Evolutionary conservation across 352 stramenopile genomes (phyloP), one percentile per base, ranked within the genome.

Genomic region (Phytophthora hybrid): DNA sequence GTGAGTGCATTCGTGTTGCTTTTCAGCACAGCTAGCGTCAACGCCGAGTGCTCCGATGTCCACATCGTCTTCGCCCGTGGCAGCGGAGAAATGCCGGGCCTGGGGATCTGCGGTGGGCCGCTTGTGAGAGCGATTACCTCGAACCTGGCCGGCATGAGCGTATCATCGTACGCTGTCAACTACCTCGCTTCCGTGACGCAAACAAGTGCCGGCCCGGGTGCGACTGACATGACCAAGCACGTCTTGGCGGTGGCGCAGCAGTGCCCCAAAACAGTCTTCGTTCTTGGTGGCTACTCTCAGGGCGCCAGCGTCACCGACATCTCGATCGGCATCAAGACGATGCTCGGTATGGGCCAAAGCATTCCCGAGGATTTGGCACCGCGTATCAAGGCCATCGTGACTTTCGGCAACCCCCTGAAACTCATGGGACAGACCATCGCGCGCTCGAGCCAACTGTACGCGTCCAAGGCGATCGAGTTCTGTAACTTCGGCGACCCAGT

Each of bases 331-430:
- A 77, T 77, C 52, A 65, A 59, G 10, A 80, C 69, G 13, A 58
- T 60, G 39, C 53, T 79, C 13, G 72, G 66, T 26, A 21, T 59
- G 1, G 72, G 69, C 8, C 13, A 69, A 5, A 54, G 34, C 13
- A 80, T 80, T 26, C 70, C 62, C 14, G 63, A 73, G 44, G 32
- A 59, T 4, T 23, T 76, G 11, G 66, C 70, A 3, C 52, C 70
- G 23, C 70, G 74, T 46, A 81, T 78, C 59, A 76, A 76, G 59
- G 74, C 71, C 1, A 63, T 82, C 26, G 75, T 79, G 47, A 76
- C 63, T 18, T 82, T 80, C 49, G 73, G 73, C 23, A 79, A 79
- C 51, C 68, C 73, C 5, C 57, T 79, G 19, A 69, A 66, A 21
- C 58, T 79, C 47, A 64, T 64, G 49, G 73, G 73, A 16, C 57